Evolutionary conservation across 202 grass and related monocot species (phyloP), one percentile per base, ranked within the genome.

Genomic region (Elaeis oleifera): DNA sequence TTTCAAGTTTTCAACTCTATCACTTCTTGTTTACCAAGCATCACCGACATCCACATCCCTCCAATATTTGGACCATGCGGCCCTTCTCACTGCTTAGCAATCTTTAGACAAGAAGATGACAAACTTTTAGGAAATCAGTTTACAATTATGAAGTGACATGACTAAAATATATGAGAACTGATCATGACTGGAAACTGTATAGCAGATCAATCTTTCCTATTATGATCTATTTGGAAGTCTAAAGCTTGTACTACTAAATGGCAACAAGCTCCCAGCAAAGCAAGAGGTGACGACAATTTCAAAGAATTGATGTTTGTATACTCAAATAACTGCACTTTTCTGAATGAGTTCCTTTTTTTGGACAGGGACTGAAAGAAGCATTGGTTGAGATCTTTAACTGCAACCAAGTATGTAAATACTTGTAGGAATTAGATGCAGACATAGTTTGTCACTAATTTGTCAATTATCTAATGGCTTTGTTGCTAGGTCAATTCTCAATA

Each of bases 281-380:
- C 21, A 71, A 59, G 56, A 71, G 55, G 56, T 71, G 51, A 1
- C 5, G 4, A 23, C 20, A 16, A 69, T 49, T 57, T 57, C 54
- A 9, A 69, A 3, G 18, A 23, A 22, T 16, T 56, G 36, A 44
- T 44, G 8, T 13, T 44, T 44, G 9, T 13, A 8, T 11, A 44
- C 8, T 44, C 36, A 1, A 44, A 13, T 44, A 44, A 44, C 1
- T 13, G 36, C 36, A 13, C 36, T 44, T 44, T 11, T 44, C 36
- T 44, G 36, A 44, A 44, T 44, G 9, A 44, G 36, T 13, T 44
- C 7, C 13, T 44, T 11, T 2, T 44, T 44, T 44, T 44, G 6
- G 36, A 44, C 53, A 71, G 68, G 68, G 55, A 27, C 6, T 71
- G 53, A 60, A 71, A 51, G 68, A 71, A 15, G 17, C 39, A 71